Percentiles rank a stretch among this genome's conserved stretches.
These are phyloP conservation scores for Cordyceps sp. DNA, from an alignment of 2,329 filamentous ascomycete genomes.

Conservation along the genomic window DNA sequence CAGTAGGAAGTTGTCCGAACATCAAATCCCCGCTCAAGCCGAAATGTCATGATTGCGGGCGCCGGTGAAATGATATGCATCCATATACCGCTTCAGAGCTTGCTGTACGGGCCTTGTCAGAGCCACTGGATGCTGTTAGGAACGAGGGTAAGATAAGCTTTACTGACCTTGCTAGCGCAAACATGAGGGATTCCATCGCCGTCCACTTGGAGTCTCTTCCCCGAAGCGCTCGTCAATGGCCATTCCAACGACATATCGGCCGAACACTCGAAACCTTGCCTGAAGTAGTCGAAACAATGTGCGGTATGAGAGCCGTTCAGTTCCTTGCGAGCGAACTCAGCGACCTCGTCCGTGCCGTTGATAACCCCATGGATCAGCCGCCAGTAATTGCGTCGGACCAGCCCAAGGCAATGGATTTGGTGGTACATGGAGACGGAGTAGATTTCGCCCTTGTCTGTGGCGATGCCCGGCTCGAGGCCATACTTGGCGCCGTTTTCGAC, in stretches of 20 bases:
- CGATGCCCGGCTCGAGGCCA: conserved; percentile 2
- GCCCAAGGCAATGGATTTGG: conserved; percentile 6
- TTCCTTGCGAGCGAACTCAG: neutral
- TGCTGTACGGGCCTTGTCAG: neutral
- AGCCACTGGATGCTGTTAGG: neutral
- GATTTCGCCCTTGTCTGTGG: conserved; percentile 1
- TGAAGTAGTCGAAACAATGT: conserved; percentile 23
- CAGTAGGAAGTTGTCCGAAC: no score
- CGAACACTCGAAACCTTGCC: conserved; percentile 22
- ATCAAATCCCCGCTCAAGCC: neutral
- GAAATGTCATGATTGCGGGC: conserved; percentile 2
- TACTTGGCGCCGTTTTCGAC: neutral
- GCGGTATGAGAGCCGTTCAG: conserved; percentile 12
- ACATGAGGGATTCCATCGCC: conserved; percentile 1
- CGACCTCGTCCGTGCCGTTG: neutral
- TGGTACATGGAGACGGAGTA: conserved; percentile 5
- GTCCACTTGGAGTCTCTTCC: conserved; percentile 1
- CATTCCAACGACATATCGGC: conserved; percentile 8
- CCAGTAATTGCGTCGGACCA: conserved; percentile 3
- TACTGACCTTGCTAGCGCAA: conserved; percentile 2
- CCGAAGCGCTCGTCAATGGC: neutral
- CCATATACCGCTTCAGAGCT: conserved; percentile 2
- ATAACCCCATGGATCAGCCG: conserved; percentile 1
- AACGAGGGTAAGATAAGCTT: neutral
- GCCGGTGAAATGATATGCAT: conserved; percentile 1